Conservation (phyloP, 495 filamentous ascomycete genomes). For the Penicillium tannophilum region DNA sequence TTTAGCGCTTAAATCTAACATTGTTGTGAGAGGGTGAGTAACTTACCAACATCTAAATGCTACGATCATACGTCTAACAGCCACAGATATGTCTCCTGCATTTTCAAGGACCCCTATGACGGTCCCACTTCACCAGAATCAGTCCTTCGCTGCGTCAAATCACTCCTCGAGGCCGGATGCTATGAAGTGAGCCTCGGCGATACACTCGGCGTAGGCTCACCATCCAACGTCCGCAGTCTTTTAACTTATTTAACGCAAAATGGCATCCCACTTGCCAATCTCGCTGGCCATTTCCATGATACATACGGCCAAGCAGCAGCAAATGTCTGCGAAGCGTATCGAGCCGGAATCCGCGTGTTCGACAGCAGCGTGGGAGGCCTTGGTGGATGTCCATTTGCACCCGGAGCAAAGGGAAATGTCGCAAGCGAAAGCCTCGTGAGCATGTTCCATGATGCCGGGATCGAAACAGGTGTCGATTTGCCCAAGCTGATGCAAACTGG, state of each 20-base stretch:
- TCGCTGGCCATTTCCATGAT: constrained; percentile 53
- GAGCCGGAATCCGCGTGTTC: constrained; percentile 42
- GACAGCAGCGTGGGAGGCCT: constrained; percentile 48
- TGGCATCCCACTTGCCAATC: constrained; percentile 25
- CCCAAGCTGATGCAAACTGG: constrained; percentile 34
- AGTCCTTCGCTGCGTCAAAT: constrained; percentile 35
- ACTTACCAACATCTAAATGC: not conserved
- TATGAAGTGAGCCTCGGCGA: constrained; percentile 52
- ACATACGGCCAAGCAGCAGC: constrained; percentile 46
- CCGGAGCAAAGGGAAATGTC: constrained; percentile 50
- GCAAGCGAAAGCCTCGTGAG: constrained; percentile 45
- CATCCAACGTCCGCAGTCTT: constrained; percentile 30
- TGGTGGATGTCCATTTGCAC: constrained; percentile 50
- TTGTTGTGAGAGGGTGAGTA: constrained; percentile 45
- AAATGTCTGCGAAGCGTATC: constrained; percentile 47
- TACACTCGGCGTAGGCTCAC: constrained; percentile 44
- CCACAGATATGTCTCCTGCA: constrained; percentile 46
- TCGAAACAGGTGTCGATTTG: constrained; percentile 43
- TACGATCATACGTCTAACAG: not conserved
- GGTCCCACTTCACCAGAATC: constrained; percentile 32
- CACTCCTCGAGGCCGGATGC: constrained; percentile 41
- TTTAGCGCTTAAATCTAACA: constrained; percentile 19
- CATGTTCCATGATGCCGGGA: constrained; percentile 42
- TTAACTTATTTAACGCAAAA: constrained; percentile 29
- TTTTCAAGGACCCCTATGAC: constrained; percentile 45